Base-by-base conservation (phyloP, 2,329 filamentous ascomycete species). In the Sarocladiaceae sp. region DNA sequence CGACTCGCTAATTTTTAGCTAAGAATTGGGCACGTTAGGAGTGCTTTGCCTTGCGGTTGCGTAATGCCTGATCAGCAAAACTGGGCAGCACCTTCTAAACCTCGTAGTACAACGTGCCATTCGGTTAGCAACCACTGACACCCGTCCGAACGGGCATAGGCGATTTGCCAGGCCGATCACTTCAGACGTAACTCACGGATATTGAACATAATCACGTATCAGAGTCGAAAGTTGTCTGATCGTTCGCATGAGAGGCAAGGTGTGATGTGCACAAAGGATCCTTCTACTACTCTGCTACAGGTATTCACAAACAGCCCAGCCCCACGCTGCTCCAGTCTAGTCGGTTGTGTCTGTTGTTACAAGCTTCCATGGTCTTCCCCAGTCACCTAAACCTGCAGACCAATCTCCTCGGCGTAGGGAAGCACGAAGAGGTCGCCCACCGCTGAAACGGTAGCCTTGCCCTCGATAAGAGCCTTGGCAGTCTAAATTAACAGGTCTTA, bases 401-500 rank as follows among this genome's bases (percentile, higher is more conserved):
- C 95, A 70, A 99, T 79, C 68, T 99, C 94, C 74, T 92, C 89
- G 60, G 91, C 94, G 68, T 87, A 99, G 53, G 94, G 94, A 67
- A 99, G 84, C 64, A 87, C 81, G 72, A 90, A 87, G 63, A 99
- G 81, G 70, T 99, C 94, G 71, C 94, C 94, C 57, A 97, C 91
- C 54, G 90, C 80, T 57, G 90, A 87, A 57, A 97, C 88, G 51
- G 90, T 87, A 50, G 93, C 92, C 81, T 92, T 97, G 72, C 84
- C 84, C 60, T 92, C 87, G 59, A 97, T 78, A 62, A 97, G 80
- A 66, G 86, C 78, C 80, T 96, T 95, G 66, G 92, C 92, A 66
- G 87, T 84, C 92, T 97, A 66, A 10, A 23, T 48, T 49, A 31
- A 52, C 42, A 18, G 63, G 60, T 62, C 67, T 52, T 64, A 60